Conservation (phyloP, 345 rosid genomes). For the Hibiscus trionum region DNA sequence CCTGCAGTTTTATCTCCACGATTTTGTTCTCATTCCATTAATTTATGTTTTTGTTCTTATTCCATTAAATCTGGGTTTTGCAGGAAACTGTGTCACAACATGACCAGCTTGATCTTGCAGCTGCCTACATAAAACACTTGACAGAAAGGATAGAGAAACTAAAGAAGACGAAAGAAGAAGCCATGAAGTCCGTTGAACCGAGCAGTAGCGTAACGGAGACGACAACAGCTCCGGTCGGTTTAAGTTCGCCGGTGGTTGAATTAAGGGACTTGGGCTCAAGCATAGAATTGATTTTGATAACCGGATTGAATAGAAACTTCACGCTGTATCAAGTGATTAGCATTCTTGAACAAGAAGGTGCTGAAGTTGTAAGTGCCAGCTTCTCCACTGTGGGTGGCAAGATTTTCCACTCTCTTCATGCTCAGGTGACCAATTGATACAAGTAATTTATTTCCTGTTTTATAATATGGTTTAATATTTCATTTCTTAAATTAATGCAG, state of each 20-base stretch:
- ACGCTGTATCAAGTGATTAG: slow-evolving; percentile 28
- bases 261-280: slow-evolving; percentile 31
- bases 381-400: slow-evolving; percentile 32
- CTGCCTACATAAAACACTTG: slow-evolving; percentile 34
- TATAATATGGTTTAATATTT: not conserved
- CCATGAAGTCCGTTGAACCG: slow-evolving; percentile 1
- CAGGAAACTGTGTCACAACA: slow-evolving; percentile 35
- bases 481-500: slow-evolving; percentile 13
- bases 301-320: slow-evolving; percentile 33
- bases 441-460: no score
- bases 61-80: not conserved
- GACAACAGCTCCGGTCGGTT: not conserved
- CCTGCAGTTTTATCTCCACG: no score
- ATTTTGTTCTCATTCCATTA: no score
- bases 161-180: slow-evolving; percentile 29
- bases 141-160: slow-evolving; percentile 32
- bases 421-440: slow-evolving; percentile 23
- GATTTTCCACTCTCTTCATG: slow-evolving; percentile 45
- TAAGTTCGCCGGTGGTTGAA: slow-evolving; percentile 27
- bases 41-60: no score
- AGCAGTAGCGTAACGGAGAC: not conserved
- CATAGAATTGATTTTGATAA: slow-evolving; percentile 34
- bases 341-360: slow-evolving; percentile 52
- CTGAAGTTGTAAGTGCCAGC: slow-evolving; percentile 41
- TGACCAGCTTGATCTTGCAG: slow-evolving; percentile 38